Percentiles rank a stretch among this genome's conserved stretches.
Conservation (phyloP, 768 basidiomycete species). For the Sistotremastrum niveocremeum region DNA sequence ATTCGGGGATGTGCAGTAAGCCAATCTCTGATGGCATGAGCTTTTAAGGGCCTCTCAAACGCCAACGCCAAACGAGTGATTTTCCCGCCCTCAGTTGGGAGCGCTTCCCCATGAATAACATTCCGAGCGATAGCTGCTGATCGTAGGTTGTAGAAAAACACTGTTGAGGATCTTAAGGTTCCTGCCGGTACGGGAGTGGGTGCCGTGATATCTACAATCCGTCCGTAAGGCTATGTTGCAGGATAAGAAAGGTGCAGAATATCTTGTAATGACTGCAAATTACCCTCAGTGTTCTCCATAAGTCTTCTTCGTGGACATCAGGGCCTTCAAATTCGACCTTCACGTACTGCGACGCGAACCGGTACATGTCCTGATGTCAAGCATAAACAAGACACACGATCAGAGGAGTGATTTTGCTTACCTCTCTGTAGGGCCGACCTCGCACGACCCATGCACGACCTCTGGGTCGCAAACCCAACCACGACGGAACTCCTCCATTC, state of each 20-base stretch:
- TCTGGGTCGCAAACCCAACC: slow-evolving; percentile 32
- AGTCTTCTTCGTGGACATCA: slow-evolving; percentile 64
- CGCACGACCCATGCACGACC: slow-evolving; percentile 59
- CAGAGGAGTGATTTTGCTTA: slow-evolving; percentile 15
- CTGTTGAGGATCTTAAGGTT: slow-evolving; percentile 45
- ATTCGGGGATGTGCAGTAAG: slow-evolving; percentile 78
- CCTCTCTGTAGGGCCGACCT: slow-evolving; percentile 75
- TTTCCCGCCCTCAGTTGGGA: slow-evolving; percentile 7
- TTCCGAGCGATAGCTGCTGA: slow-evolving; percentile 78
- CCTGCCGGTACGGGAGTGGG: slow-evolving; percentile 54
- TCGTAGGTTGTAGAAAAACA: slow-evolving; percentile 48
- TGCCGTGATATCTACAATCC: slow-evolving; percentile 50
- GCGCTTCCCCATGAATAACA: slow-evolving; percentile 44
- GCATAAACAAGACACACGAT: neutral
- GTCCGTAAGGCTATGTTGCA: slow-evolving; percentile 58
- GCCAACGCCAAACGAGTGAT: slow-evolving; percentile 36
- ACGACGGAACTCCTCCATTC: slow-evolving; percentile 49
- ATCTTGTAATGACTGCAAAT: slow-evolving; percentile 12
- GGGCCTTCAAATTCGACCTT: slow-evolving; percentile 82
- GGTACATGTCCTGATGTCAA: slow-evolving; percentile 58
- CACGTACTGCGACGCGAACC: slow-evolving; percentile 61
- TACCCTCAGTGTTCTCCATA: slow-evolving; percentile 72
- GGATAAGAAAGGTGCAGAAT: neutral
- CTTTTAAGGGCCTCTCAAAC: slow-evolving; percentile 54
- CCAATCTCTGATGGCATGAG: slow-evolving; percentile 63